phyloP scores from a whole-genome alignment of 441 rosid species.

The Populus hybrid region DNA sequence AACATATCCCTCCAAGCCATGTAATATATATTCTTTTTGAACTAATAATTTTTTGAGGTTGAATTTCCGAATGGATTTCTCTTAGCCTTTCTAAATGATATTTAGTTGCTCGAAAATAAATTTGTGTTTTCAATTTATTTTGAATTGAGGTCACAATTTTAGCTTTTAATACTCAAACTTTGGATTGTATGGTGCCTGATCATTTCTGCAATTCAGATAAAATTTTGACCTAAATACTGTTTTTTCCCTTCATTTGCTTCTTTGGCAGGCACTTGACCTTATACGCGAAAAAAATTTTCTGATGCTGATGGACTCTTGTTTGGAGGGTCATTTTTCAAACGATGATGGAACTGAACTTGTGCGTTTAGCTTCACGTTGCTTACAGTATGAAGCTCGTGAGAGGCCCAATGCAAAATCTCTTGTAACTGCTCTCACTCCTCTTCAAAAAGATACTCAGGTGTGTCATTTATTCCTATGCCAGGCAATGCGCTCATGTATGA shows the following conservation, averaged over 20 bases:
- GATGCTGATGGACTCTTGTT: conserved; percentile 90
- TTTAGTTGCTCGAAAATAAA: neutral
- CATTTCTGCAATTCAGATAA: neutral
- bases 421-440: conserved; percentile 70
- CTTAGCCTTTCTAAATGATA: neutral
- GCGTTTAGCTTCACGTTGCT: conserved; percentile 87
- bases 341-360: conserved; percentile 95
- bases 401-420: conserved; percentile 92
- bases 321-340: conserved; percentile 88
- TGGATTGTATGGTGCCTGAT: neutral
- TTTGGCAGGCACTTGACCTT: conserved; percentile 84
- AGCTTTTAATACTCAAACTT: neutral
- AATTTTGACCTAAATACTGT: conserved; percentile 8
- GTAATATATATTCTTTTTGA: conserved; percentile 41
- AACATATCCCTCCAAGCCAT: conserved; percentile 36
- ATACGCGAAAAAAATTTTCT: conserved; percentile 85
- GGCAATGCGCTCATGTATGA: neutral
- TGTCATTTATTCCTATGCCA: neutral
- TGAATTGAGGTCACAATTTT: neutral
- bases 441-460: conserved; percentile 88
- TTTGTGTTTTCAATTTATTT: neutral
- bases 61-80: conserved; percentile 1
- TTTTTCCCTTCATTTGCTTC: conserved; percentile 1
- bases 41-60: conserved; percentile 9
- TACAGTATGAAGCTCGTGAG: conserved; percentile 93